Conservation (phyloP, 2,329 filamentous ascomycete species). For the Aplosporella prunicola region DNA sequence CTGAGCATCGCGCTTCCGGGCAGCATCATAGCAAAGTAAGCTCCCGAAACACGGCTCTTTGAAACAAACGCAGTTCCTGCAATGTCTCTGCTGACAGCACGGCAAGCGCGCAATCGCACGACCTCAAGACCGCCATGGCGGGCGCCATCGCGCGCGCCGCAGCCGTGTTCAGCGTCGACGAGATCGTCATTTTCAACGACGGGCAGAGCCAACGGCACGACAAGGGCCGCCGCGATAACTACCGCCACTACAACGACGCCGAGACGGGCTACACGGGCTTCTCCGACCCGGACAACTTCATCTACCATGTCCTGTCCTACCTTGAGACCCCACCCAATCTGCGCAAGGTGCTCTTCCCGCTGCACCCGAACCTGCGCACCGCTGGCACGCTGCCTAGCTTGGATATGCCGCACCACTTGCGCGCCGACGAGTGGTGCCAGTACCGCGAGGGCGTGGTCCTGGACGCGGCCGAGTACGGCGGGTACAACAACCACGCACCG, state of each 20-base stretch:
- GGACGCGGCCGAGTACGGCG: conserved; percentile 11
- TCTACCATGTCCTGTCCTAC: conserved; percentile 69
- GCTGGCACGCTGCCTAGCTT: conserved; percentile 66
- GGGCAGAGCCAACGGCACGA: conserved; percentile 29
- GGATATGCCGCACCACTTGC: conserved; percentile 77
- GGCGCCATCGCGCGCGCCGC: conserved; percentile 72
- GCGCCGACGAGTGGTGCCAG: conserved; percentile 64
- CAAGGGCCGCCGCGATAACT: conserved; percentile 11
- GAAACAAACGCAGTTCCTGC: background rate
- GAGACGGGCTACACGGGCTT: conserved; percentile 21
- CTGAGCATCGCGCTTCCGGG: conserved; percentile 69
- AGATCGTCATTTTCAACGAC: conserved; percentile 76
- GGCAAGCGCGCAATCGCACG: conserved; percentile 57
- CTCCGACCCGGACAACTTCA: conserved; percentile 64
- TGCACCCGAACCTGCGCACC: conserved; percentile 67
- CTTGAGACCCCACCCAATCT: conserved; percentile 79
- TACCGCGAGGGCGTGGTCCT: conserved; percentile 71
- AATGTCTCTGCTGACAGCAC: background rate
- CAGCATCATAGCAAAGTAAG: conserved; percentile 65
- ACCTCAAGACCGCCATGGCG: conserved; percentile 63
- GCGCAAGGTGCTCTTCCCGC: conserved; percentile 62
- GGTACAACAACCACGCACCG: conserved; percentile 1
- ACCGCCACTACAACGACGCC: conserved; percentile 34
- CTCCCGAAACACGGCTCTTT: conserved; percentile 10
- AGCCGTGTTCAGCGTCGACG: conserved; percentile 75